Percentiles rank a stretch among this genome's conserved stretches.
These are phyloP conservation scores for Lathyrus tuberosus DNA, from an alignment of 306 rosid genomes.

Conservation along the genomic window DNA sequence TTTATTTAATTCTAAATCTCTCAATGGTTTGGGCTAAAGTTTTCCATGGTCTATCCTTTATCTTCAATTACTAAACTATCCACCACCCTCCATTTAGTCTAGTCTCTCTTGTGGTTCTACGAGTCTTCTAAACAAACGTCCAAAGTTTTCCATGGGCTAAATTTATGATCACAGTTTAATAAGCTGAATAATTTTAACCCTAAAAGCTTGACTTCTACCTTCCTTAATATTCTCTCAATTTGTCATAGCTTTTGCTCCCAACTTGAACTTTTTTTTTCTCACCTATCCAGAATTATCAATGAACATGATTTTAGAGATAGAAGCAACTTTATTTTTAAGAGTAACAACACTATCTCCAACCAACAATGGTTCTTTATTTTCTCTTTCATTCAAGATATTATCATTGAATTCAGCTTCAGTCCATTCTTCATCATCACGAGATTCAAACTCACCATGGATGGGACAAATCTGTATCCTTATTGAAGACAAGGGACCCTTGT, in stretches of 20 bases:
- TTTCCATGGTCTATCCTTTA: too few species aligned
- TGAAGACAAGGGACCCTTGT: slow-evolving; percentile 51
- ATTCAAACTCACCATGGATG: slow-evolving; percentile 55
- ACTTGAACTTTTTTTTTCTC: slow-evolving; percentile 52
- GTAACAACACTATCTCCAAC: slow-evolving; percentile 48
- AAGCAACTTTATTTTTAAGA: slow-evolving; percentile 51
- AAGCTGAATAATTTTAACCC: too few species aligned
- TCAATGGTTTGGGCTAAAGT: too few species aligned
- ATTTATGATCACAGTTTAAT: too few species aligned
- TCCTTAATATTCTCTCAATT: slow-evolving; percentile 49
- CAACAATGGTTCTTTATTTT: slow-evolving; percentile 57
- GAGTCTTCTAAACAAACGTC: too few species aligned
- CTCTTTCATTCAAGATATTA: slow-evolving; percentile 47
- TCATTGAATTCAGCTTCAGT: slow-evolving; percentile 49
- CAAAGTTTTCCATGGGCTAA: too few species aligned
- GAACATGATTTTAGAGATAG: slow-evolving; percentile 29
- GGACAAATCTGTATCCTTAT: slow-evolving; percentile 50
- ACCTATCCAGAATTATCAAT: slow-evolving; percentile 75
- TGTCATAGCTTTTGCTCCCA: slow-evolving; percentile 55
- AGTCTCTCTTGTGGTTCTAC: too few species aligned
- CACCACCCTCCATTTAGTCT: too few species aligned
- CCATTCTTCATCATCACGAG: slow-evolving; percentile 57
- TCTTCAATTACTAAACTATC: too few species aligned
- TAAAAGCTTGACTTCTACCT: slow-evolving; percentile 58
- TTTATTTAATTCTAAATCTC: too few species aligned